Evolutionary conservation across 1,139 yeast genomes (phyloP).

Genomic region (Magnusiomyces tetraspermus): DNA sequence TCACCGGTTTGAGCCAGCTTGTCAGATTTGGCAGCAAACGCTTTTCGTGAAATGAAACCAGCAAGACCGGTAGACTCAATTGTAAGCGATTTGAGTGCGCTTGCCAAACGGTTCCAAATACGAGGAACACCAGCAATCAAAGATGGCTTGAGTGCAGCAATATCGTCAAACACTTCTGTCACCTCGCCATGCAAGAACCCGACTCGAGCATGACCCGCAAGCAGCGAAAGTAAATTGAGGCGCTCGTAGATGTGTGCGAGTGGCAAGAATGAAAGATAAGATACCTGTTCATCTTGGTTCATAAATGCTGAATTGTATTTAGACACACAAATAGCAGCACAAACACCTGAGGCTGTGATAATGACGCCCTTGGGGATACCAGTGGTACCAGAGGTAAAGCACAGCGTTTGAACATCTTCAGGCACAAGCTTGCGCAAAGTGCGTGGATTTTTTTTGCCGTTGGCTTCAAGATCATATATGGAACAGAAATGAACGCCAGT

Average conservation of each 20-base stretch:
- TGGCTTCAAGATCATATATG: constrained; percentile 42
- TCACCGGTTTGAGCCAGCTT: constrained; percentile 33
- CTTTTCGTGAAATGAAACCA: constrained; percentile 27
- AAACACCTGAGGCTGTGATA: constrained; percentile 44
- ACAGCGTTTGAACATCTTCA: constrained; percentile 51
- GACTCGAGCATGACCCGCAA: constrained; percentile 30
- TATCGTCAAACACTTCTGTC: constrained; percentile 44
- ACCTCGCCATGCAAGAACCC: constrained; percentile 43
- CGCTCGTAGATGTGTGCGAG: constrained; percentile 65
- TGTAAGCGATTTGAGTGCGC: constrained; percentile 37
- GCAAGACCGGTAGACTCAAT: constrained; percentile 19
- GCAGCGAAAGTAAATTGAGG: constrained; percentile 19
- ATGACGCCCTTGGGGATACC: constrained; percentile 70
- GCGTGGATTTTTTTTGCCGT: constrained; percentile 44
- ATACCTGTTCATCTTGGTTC: constrained; percentile 22
- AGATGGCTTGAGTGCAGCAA: constrained; percentile 46
- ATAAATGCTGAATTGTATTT: constrained; percentile 19
- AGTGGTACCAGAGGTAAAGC: constrained; percentile 73
- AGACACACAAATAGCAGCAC: constrained; percentile 39
- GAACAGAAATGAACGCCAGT: constrained; percentile 37
- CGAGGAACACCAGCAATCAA: constrained; percentile 55
- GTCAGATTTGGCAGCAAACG: constrained; percentile 35
- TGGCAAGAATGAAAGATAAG: constrained; percentile 43
- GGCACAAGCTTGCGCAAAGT: constrained; percentile 44
- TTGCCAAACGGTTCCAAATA: constrained; percentile 54